Evolutionary conservation across 352 stramenopile genomes (phyloP).

Genomic region (Peronospora farinosa): DNA sequence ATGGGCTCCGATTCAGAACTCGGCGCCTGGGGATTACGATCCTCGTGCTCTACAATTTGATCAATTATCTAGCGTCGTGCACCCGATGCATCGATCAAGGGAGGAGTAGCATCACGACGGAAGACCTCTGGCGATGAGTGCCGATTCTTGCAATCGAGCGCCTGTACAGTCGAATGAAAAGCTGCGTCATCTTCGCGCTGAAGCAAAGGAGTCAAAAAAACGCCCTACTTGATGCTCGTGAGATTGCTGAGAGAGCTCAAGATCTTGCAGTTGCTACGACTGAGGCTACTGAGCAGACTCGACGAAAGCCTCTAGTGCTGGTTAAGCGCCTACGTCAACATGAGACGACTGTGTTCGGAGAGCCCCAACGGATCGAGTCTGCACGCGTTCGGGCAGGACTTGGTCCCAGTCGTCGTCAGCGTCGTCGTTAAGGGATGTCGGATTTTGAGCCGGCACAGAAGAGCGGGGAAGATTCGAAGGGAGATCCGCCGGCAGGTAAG

Average conservation of each 20-base stretch:
- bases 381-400: not conserved
- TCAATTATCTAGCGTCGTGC: not conserved
- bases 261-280: not conserved
- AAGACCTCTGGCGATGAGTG: not conserved
- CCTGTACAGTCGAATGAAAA: not conserved
- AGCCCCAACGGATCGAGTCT: not conserved
- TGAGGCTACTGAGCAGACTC: not conserved
- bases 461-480: not conserved
- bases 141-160: not conserved
- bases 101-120: not conserved
- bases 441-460: not conserved
- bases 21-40: not conserved
- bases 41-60: not conserved
- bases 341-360: too few relatives aligned
- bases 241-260: not conserved
- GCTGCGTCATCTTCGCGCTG: not conserved
- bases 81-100: not conserved
- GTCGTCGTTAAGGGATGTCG: not conserved
- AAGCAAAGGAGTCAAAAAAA: not conserved
- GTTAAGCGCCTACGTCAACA: too few relatives aligned
- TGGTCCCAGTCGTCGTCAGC: not conserved
- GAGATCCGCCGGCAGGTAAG: conserved; percentile 7
- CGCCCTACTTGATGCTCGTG: not conserved
- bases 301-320: not conserved
- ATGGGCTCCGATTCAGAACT: not conserved